These are phyloP conservation scores for Nannochloropsis salina DNA, from an alignment of 108 stramenopile species.

Conservation along the genomic window DNA sequence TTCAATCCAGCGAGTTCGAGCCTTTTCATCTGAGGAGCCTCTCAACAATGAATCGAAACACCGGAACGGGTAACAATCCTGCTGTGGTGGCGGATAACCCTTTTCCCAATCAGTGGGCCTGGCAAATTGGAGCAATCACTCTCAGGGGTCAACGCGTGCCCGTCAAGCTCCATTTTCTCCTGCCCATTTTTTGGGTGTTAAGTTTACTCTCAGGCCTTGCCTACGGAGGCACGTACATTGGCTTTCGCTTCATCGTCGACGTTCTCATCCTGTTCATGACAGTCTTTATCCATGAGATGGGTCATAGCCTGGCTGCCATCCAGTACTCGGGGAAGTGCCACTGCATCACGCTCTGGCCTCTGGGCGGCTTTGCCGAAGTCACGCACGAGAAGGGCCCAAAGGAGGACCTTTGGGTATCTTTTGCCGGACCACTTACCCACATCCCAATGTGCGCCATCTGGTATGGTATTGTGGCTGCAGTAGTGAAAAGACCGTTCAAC, in stretches of 20 bases:
- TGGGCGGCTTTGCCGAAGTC: neutral
- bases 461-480: constrained; percentile 12
- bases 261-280: constrained; percentile 8
- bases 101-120: neutral
- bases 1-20: no score
- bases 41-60: neutral
- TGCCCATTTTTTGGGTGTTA: constrained; percentile 1
- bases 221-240: neutral
- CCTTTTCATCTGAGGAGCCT: no score
- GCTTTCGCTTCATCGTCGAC: constrained; percentile 7
- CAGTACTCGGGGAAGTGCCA: neutral
- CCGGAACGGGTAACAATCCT: constrained; percentile 10
- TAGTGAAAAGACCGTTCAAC: constrained; percentile 1
- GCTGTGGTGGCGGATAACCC: neutral
- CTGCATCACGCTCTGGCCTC: neutral
- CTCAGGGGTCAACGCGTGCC: neutral
- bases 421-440: neutral
- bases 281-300: neutral
- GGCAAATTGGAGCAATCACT: neutral
- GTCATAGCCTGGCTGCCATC: constrained; percentile 8
- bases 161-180: neutral
- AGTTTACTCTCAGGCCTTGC: neutral
- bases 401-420: neutral
- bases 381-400: neutral
- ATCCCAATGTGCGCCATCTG: neutral